Evolutionary conservation across 2,329 filamentous ascomycete genomes (phyloP), one percentile per base, ranked within the genome.

Genomic region (Phyllosticta capitalensis): DNA sequence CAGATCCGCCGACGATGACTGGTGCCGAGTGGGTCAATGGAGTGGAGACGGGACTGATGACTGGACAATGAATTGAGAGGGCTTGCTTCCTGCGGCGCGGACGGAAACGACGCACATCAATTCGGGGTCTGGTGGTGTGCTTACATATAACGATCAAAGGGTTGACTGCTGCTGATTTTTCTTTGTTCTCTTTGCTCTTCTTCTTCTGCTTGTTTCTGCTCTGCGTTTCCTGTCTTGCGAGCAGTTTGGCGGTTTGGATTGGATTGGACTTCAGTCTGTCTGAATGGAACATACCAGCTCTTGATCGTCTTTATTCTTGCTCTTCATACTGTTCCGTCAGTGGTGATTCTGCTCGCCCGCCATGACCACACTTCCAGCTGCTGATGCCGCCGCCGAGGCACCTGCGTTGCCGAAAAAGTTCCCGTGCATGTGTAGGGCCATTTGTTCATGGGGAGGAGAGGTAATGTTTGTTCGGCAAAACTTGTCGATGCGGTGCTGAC

Each of bases 371-470:
- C 7, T 7, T 3, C 24, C 24, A 4, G 24, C 24, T 26, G 7
- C 24, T 26, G 24, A 3, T 26, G 24, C 24, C 24, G 24, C 24
- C 7, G 24, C 24, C 3, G 69, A 70, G 57, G 67, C 77, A 58
- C 75, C 78, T 61, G 67, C 73, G 68, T 76, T 94, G 64, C 90
- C 90, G 10, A 84, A 81, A 68, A 85, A 84, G 68, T 95, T 95
- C 72, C 91, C 91, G 60, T 95, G 90, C 75, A 95, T 90, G 90
- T 92, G 88, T 72, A 84, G 89, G 74, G 91, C 91, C 45, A 83
- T 95, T 51, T 96, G 95, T 74, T 95, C 90, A 20, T 96, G 90
- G 89, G 90, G 90, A 74, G 91, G 91, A 78, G 91, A 96, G 70
- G 74, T 75, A 64, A 61, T 70, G 24, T 49, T 17, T 20, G 19